These are phyloP conservation scores for Fraxinus xanthoxyloides DNA, from an alignment of 305 asterid genomes.

Conservation along the genomic window DNA sequence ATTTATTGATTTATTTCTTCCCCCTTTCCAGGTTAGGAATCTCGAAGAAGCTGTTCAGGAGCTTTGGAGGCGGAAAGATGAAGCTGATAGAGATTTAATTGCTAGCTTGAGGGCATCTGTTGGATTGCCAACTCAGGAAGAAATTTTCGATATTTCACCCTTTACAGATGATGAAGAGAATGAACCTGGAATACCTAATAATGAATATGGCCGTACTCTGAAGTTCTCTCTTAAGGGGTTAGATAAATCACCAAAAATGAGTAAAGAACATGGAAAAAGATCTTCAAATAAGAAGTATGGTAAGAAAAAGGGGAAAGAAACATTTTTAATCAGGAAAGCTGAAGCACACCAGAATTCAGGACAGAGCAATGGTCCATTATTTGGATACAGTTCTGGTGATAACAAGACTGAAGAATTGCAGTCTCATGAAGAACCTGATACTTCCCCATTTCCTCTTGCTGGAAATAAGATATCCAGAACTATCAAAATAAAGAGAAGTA, in stretches of 20 bases:
- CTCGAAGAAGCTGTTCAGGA: conserved; percentile 94
- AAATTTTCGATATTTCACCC: conserved; percentile 72
- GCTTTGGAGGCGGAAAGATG: conserved; percentile 94
- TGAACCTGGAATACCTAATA: conserved; percentile 45
- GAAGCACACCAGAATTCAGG: conserved; percentile 37
- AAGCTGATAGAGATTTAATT: conserved; percentile 80
- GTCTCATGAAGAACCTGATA: conserved; percentile 45
- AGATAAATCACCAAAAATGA: conserved; percentile 67
- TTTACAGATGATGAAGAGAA: conserved; percentile 94
- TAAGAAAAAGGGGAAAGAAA: conserved; percentile 56
- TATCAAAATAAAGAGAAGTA: conserved; percentile 61
- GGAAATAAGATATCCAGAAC: conserved; percentile 55
- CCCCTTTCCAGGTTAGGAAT: conserved; percentile 53
- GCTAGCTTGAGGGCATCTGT: conserved; percentile 84
- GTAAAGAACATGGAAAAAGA: conserved; percentile 66
- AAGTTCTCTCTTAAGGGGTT: conserved; percentile 76
- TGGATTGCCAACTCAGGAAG: conserved; percentile 96
- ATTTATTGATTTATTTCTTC: conserved; percentile 10
- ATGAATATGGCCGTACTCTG: conserved; percentile 64
- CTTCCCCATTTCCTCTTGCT: conserved; percentile 52
- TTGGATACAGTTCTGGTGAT: conserved; percentile 38
- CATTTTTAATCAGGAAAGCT: conserved; percentile 36
- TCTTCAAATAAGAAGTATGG: conserved; percentile 66
- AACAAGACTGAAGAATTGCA: conserved; percentile 40
- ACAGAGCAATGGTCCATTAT: conserved; percentile 36